Evolutionary conservation across 495 filamentous ascomycete genomes (phyloP).

Genomic region (Podospora anserina): DNA sequence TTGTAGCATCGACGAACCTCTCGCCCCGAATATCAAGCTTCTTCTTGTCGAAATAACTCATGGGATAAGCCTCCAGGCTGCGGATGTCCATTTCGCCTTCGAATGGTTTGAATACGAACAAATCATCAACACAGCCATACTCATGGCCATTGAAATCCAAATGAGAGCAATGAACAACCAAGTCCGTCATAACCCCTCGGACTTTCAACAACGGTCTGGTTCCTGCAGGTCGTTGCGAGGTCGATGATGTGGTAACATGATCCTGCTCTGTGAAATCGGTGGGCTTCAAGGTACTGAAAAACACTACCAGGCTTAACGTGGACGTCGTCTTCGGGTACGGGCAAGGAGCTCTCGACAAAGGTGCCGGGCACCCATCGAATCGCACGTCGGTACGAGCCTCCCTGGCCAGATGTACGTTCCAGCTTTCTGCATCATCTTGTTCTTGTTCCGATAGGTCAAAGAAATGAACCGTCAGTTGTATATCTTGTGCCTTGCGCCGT

Average conservation of each 20-base stretch:
- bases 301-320: too few relatives aligned
- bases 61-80: slow-evolving; percentile 34
- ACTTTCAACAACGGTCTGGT: background rate
- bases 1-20: slow-evolving; percentile 30
- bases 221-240: background rate
- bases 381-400: too few relatives aligned
- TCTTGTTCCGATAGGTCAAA: too few relatives aligned
- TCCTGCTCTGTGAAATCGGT: background rate
- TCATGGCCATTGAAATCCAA: slow-evolving; percentile 39
- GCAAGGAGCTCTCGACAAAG: too few relatives aligned
- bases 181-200: background rate
- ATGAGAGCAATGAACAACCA: slow-evolving; percentile 25
- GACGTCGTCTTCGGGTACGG: too few relatives aligned
- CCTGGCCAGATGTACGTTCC: too few relatives aligned
- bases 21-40: slow-evolving; percentile 30
- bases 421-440: too few relatives aligned
- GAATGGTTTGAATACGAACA: slow-evolving; percentile 33
- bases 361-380: too few relatives aligned
- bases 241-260: background rate
- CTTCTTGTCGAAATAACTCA: slow-evolving; percentile 5
- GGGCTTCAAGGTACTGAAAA: too few relatives aligned
- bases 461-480: too few relatives aligned
- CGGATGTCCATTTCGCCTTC: slow-evolving; percentile 34
- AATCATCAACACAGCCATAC: slow-evolving; percentile 32
- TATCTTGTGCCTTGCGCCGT: too few relatives aligned